Evolutionary conservation across 129 eudicot genomes (phyloP), one percentile per base, ranked within the genome.

Genomic region (Ambrosia artemisiifolia): DNA sequence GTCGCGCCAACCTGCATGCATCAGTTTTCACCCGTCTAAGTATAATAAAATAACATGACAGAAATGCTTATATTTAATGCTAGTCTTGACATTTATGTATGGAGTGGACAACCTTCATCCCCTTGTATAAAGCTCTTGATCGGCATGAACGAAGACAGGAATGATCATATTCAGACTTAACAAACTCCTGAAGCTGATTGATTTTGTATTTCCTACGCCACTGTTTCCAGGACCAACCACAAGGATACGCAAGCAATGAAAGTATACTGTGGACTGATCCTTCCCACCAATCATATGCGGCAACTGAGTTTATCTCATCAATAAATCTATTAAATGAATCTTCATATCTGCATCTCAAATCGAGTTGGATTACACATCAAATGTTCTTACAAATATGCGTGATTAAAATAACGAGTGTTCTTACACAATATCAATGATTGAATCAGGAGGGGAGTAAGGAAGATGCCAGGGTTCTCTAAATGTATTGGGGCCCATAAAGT

Each of bases 381-480:
- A 80, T 74, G 44, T 19, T 18, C 63, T 61, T 61, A 9, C 44
- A 9, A 61, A 7, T 32, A 5, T 36, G 43, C 43, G 7, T 36
- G 43, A 36, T 42, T 14, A 51, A 50, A 67, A n/a, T 10, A 40
- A 65, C 20, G 35, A 35, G 71, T 47, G 71, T 60, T 68, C 93
- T 87, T 90, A 87, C 96, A 90, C 96, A 60, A 90, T 90, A 74
- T 85, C 87, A 75, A 87, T 81, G 75, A 90, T 87, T 40, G 89
- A 87, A 74, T 78, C 64, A 40, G 95, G 96, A 66, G 96, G 96
- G 14, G 96, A 90, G 82, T 87, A 90, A 67, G 96, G 91, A 83
- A 87, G 96, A 90, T 90, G 95, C 95, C 95, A 90, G 11, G 96
- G 96, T 83, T 90, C 96, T 83, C 96, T 85, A 75, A 90, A 90